Evolutionary conservation across 2,329 filamentous ascomycete species (phyloP).

Genomic region (Cylindrodendrum hubeiense): DNA sequence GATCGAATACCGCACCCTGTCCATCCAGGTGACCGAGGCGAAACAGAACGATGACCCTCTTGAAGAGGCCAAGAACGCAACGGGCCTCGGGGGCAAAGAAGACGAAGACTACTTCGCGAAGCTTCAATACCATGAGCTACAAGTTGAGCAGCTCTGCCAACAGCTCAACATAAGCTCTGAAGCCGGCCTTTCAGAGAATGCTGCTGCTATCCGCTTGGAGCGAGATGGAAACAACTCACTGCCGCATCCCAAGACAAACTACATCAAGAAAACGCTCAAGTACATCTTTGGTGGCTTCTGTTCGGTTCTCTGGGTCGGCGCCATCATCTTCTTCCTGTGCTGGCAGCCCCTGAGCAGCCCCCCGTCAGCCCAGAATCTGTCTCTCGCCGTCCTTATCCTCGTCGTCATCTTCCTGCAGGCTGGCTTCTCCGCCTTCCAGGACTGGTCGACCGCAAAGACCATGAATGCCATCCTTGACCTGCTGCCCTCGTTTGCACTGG

Average conservation of each 20-base stretch:
- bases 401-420: constrained; percentile 62
- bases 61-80: background rate
- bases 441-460: constrained; percentile 60
- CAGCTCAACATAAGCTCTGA: constrained; percentile 53
- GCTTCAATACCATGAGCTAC: constrained; percentile 54
- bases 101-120: constrained; percentile 59
- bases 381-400: constrained; percentile 59
- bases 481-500: constrained; percentile 57
- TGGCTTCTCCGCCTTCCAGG: constrained; percentile 60
- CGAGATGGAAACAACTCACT: constrained; percentile 58
- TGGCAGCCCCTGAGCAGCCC: constrained; percentile 61
- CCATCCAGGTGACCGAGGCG: constrained; percentile 55
- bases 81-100: constrained; percentile 35
- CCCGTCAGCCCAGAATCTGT: constrained; percentile 57
- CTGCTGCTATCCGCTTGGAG: constrained; percentile 49
- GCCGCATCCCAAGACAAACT: constrained; percentile 57
- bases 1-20: constrained; percentile 57
- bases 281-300: constrained; percentile 63
- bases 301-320: constrained; percentile 60
- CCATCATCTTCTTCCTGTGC: constrained; percentile 62
- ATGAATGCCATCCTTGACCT: constrained; percentile 62
- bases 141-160: constrained; percentile 51
- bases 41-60: constrained; percentile 26
- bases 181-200: constrained; percentile 51
- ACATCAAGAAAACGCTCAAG: constrained; percentile 53